Evolutionary conservation across 805 yeast species (phyloP).

Genomic region (Wickerhamomyces alni): DNA sequence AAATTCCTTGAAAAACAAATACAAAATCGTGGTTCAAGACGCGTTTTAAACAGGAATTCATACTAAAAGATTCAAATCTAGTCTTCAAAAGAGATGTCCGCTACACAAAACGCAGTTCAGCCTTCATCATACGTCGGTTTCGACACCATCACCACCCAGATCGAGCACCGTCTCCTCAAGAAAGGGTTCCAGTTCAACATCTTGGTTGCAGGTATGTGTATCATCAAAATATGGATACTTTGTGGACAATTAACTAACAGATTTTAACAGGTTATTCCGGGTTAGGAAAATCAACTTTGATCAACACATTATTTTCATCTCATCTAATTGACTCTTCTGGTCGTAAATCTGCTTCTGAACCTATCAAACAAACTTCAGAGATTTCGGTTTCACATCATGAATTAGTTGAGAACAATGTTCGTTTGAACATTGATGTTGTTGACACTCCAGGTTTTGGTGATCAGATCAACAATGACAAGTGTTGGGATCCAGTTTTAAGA

Average conservation of each 20-base stretch:
- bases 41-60: slow-evolving; percentile 17
- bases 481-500: slow-evolving; percentile 95
- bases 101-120: slow-evolving; percentile 20
- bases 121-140: slow-evolving; percentile 90
- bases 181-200: slow-evolving; percentile 92
- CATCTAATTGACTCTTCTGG: slow-evolving; percentile 73
- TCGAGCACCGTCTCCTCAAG: slow-evolving; percentile 85
- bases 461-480: slow-evolving; percentile 88
- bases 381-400: slow-evolving; percentile 66
- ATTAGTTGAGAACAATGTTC: slow-evolving; percentile 81
- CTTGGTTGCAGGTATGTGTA: slow-evolving; percentile 71
- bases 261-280: slow-evolving; percentile 54
- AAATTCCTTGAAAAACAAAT: background rate
- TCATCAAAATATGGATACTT: no score
- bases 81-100: background rate
- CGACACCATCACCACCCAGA: slow-evolving; percentile 93
- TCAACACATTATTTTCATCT: slow-evolving; percentile 86
- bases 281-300: slow-evolving; percentile 86
- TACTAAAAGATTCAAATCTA: background rate
- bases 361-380: slow-evolving; percentile 82
- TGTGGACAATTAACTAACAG: background rate
- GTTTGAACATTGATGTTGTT: slow-evolving; percentile 77
- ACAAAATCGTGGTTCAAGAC: background rate
- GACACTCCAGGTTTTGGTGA: slow-evolving; percentile 99
- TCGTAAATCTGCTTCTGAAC: slow-evolving; percentile 59